These are phyloP conservation scores for Ampelomyces quisqualis DNA, from an alignment of 2,329 filamentous ascomycete genomes.

Conservation along the genomic window DNA sequence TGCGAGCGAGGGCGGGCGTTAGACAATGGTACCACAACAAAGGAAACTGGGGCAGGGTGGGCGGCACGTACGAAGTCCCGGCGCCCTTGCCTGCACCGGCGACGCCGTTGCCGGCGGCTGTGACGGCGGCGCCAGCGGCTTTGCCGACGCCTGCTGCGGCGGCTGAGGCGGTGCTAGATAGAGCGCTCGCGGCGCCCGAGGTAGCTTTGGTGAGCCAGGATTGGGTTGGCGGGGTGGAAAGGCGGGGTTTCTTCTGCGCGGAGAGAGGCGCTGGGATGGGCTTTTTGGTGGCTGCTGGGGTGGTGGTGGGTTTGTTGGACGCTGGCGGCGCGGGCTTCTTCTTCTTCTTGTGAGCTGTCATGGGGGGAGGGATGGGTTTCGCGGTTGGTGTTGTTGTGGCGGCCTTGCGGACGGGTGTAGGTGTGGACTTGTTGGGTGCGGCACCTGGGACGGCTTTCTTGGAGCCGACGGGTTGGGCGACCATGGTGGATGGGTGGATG, in stretches of 20 bases:
- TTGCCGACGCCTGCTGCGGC: slow-evolving; percentile 48
- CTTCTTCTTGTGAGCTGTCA: slow-evolving; percentile 21
- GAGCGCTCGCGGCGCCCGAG: slow-evolving; percentile 14
- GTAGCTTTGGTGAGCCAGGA: slow-evolving; percentile 48
- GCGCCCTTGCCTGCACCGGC: slow-evolving; percentile 50
- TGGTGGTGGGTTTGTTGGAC: slow-evolving; percentile 17
- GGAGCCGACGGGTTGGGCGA: slow-evolving; percentile 29
- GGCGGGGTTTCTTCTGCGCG: slow-evolving; percentile 6
- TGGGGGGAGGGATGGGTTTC: slow-evolving; percentile 15
- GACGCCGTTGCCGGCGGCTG: slow-evolving; percentile 49
- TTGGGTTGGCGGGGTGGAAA: slow-evolving; percentile 26
- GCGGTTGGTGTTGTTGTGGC: slow-evolving; percentile 12
- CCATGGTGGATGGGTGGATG: slow-evolving; percentile 14
- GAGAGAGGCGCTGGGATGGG: slow-evolving; percentile 9
- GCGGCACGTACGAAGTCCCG: slow-evolving; percentile 46
- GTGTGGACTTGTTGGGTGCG: slow-evolving; percentile 15
- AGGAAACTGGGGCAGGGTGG: no score
- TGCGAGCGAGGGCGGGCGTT: slow-evolving; percentile 14
- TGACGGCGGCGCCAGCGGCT: slow-evolving; percentile 47
- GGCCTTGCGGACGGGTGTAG: slow-evolving; percentile 9
- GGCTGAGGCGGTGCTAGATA: slow-evolving; percentile 44
- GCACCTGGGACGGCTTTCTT: slow-evolving; percentile 24
- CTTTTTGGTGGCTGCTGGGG: slow-evolving; percentile 12
- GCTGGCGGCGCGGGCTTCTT: slow-evolving; percentile 2
- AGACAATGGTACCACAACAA: background rate